These are phyloP conservation scores for Aspergillus mulundensis DNA, from an alignment of 495 filamentous ascomycete species.

Conservation along the genomic window DNA sequence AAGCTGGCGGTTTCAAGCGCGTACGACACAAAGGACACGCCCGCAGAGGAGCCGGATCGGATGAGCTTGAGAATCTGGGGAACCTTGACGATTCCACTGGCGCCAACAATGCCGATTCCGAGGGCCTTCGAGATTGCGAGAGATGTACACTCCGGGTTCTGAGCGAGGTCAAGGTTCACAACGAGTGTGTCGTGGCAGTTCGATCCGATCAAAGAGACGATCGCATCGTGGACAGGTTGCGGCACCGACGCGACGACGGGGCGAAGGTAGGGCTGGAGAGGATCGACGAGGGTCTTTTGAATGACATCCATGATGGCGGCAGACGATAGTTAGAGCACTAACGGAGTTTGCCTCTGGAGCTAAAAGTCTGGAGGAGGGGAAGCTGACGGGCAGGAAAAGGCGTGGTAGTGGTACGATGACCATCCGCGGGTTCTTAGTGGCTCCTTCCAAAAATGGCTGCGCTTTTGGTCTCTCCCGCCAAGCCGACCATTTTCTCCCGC, in stretches of 20 bases:
- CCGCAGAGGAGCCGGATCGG: slow-evolving; percentile 68
- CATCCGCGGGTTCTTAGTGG: background rate
- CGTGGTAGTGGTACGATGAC: background rate
- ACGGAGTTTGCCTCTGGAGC: background rate
- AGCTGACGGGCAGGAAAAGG: background rate
- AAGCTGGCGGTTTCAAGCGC: slow-evolving; percentile 82
- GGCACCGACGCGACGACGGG: slow-evolving; percentile 80
- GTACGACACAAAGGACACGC: slow-evolving; percentile 85
- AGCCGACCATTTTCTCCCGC: slow-evolving; percentile 29
- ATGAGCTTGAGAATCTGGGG: slow-evolving; percentile 92
- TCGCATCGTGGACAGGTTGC: slow-evolving; percentile 66
- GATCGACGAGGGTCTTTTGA: slow-evolving; percentile 52
- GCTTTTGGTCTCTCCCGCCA: slow-evolving; percentile 31
- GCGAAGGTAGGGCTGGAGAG: slow-evolving; percentile 62
- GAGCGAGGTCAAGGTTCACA: slow-evolving; percentile 69
- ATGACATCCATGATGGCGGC: slow-evolving; percentile 34
- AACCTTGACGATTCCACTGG: slow-evolving; percentile 87
- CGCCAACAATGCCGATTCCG: slow-evolving; percentile 85
- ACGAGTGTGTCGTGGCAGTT: slow-evolving; percentile 79
- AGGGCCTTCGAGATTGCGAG: slow-evolving; percentile 87
- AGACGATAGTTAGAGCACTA: background rate
- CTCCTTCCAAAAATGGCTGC: slow-evolving; percentile 16
- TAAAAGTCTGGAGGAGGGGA: background rate
- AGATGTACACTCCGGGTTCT: slow-evolving; percentile 69
- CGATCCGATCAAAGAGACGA: slow-evolving; percentile 74